Evolutionary conservation across 352 stramenopile genomes (phyloP).

Genomic region (Pythium oligandrum): DNA sequence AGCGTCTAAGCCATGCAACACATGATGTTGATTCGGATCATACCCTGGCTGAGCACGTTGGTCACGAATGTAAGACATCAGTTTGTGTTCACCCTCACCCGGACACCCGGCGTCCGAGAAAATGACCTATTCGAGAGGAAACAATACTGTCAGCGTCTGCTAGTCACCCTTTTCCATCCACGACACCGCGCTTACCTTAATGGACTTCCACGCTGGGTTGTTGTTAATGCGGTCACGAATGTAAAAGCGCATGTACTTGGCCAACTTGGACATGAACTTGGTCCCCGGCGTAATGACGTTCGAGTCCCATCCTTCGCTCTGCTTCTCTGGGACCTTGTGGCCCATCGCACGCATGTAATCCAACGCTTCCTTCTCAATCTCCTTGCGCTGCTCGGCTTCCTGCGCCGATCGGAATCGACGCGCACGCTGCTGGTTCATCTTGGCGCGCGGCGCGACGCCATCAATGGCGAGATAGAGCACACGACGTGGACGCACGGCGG

Average conservation of each 20-base stretch:
- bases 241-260: constrained; percentile 90
- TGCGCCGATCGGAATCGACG: constrained; percentile 95
- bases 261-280: constrained; percentile 95
- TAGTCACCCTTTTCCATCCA: too few species aligned
- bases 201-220: constrained; percentile 91
- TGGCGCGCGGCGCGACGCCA: constrained; percentile 96
- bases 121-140: constrained; percentile 63
- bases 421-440: constrained; percentile 99
- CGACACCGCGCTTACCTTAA: constrained; percentile 58
- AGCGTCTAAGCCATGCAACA: constrained; percentile 97
- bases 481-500: constrained; percentile 91
- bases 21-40: constrained; percentile 96
- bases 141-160: not conserved
- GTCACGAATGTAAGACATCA: constrained; percentile 97
- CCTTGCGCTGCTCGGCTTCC: constrained; percentile 91
- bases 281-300: constrained; percentile 99
- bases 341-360: constrained; percentile 90
- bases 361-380: constrained; percentile 91
- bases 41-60: constrained; percentile 94
- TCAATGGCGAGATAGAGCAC: constrained; percentile 99
- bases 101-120: constrained; percentile 96
- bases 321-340: constrained; percentile 72
- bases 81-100: constrained; percentile 99
- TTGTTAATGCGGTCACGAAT: constrained; percentile 93
- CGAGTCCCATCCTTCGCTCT: constrained; percentile 94